Evolutionary conservation across 352 stramenopile genomes (phyloP).

Genomic region (Globisporangium abappressorium): DNA sequence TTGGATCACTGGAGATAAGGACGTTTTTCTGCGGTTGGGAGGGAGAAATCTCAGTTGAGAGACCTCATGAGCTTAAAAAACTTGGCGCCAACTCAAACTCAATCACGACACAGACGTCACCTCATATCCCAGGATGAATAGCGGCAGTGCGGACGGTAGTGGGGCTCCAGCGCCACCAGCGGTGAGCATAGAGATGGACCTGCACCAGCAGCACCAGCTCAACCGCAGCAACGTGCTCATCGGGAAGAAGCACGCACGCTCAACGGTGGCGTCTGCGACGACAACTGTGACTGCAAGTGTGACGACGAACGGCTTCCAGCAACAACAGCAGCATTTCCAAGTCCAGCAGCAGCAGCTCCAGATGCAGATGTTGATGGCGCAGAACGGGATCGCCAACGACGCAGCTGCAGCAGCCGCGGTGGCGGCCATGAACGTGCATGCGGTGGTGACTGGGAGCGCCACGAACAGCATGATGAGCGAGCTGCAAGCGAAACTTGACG

Average conservation of each 20-base stretch:
- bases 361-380: conserved; percentile 19
- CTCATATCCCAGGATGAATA: not conserved
- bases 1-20: not conserved
- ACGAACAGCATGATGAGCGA: conserved; percentile 4
- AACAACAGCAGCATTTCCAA: conserved; percentile 7
- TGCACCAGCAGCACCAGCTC: conserved; percentile 11
- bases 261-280: not conserved
- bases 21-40: not conserved
- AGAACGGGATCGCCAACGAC: conserved; percentile 12
- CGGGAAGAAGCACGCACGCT: conserved; percentile 23
- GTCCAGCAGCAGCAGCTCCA: conserved; percentile 19
- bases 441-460: conserved; percentile 2
- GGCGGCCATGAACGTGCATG: conserved; percentile 9
- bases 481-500: conserved; percentile 30
- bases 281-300: not conserved
- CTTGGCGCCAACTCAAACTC: not conserved
- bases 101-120: not conserved
- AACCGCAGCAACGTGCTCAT: conserved; percentile 6
- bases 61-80: not conserved
- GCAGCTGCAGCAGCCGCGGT: conserved; percentile 10
- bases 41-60: not conserved
- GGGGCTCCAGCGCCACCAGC: not conserved
- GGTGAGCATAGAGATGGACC: not conserved
- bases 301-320: conserved; percentile 11
- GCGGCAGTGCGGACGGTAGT: not conserved